A percentile compares a stretch with the other conserved stretches of the same genome.
phyloP scores from a whole-genome alignment of 768 basidiomycete genomes.

The Pleurotus pulmonarius region DNA sequence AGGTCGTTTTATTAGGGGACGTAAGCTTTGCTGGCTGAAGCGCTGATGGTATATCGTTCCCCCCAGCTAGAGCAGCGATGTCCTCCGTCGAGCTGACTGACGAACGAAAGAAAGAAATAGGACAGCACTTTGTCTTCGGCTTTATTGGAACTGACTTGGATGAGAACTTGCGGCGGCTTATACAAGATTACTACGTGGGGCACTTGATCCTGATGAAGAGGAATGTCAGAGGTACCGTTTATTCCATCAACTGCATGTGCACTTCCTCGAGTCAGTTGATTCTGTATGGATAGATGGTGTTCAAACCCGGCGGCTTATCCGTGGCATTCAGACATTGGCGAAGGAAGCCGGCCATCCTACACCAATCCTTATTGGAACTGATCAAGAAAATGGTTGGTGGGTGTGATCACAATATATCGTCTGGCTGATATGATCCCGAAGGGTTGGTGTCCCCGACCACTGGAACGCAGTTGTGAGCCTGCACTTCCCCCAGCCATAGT shows the following conservation, averaged over 20 bases:
- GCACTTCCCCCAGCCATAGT: conserved; percentile 6
- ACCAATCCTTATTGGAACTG: conserved; percentile 65
- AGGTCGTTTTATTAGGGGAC: too few relatives aligned
- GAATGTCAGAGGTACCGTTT: conserved; percentile 49
- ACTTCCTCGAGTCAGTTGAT: not conserved
- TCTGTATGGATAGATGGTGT: conserved; percentile 35
- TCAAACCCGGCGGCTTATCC: conserved; percentile 46
- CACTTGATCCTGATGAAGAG: conserved; percentile 68
- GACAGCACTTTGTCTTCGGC: conserved; percentile 68
- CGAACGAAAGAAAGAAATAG: not conserved
- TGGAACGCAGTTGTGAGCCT: conserved; percentile 63
- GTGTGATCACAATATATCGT: too few relatives aligned
- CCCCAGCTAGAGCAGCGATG: too few relatives aligned
- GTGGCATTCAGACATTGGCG: conserved; percentile 50
- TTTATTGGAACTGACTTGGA: conserved; percentile 57
- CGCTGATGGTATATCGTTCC: too few relatives aligned
- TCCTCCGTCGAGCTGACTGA: not conserved
- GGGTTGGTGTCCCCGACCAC: conserved; percentile 55
- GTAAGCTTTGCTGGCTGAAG: too few relatives aligned
- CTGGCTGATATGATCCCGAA: conserved; percentile 57
- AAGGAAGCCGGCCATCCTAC: conserved; percentile 49
- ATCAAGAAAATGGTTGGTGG: conserved; percentile 65
- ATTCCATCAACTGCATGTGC: not conserved
- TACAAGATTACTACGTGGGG: conserved; percentile 61
- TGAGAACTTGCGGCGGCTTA: conserved; percentile 50